These are phyloP conservation scores for Monosporozyma yasuniensis DNA, from an alignment of 805 yeast species.

Conservation along the genomic window DNA sequence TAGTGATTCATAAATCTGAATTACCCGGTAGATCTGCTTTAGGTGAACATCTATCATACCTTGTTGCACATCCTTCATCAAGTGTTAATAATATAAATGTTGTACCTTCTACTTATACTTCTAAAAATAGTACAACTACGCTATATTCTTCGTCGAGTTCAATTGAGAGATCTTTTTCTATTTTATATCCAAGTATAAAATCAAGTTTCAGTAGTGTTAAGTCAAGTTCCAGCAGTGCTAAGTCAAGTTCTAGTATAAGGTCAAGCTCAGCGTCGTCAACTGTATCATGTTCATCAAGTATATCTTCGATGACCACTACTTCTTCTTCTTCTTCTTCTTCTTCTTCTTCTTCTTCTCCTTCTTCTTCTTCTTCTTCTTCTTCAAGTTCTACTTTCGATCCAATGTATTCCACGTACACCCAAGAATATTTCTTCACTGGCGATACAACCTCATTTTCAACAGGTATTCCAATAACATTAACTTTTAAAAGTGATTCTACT, in stretches of 20 bases:
- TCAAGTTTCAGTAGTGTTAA: background rate
- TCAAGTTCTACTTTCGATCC: background rate
- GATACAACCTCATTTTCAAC: slow-evolving; percentile 14
- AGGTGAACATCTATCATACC: background rate
- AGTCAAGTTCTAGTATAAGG: background rate
- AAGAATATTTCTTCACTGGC: slow-evolving; percentile 16
- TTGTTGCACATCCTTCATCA: background rate
- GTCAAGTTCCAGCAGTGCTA: background rate
- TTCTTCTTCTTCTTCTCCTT: too few species aligned
- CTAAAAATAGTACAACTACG: background rate
- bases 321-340: too few species aligned
- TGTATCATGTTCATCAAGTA: background rate
- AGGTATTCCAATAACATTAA: slow-evolving; percentile 12
- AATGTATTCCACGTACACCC: slow-evolving; percentile 10
- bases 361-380: background rate
- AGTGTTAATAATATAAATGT: background rate
- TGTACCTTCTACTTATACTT: background rate
- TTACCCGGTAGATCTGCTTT: slow-evolving; percentile 1
- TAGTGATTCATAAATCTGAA: background rate
- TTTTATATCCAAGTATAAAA: background rate
- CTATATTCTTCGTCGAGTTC: background rate
- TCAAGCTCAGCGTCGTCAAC: background rate
- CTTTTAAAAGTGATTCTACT: slow-evolving; percentile 9
- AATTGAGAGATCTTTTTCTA: background rate
- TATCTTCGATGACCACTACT: too few species aligned